Evolutionary conservation across 129 eudicot species (phyloP), one percentile per base, ranked within the genome.

Genomic region (Rutidosis leptorrhynchoides): DNA sequence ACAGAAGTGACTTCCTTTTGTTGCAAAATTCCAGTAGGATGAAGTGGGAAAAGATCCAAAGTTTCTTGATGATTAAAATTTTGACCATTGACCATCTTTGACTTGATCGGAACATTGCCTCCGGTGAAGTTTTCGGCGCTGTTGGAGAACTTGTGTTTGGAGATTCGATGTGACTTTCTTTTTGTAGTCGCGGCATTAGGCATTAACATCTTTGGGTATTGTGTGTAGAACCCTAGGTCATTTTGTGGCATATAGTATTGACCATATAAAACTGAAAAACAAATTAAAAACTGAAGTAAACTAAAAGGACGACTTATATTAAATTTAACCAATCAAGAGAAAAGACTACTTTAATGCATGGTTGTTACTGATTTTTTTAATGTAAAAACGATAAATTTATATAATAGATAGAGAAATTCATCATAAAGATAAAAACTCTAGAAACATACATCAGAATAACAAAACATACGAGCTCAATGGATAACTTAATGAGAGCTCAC

Each of bases 211-310:
- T 65, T 88, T 33, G 82, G 82, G 57, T 76, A 75, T 7, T 70
- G 82, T 7, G 78, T 78, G 62, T 75, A 79, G 67, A 81, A 79
- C 70, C 83, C 84, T 65, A 77, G 9, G 27, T 84, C 83, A 43
- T 22, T 53, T 58, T 75, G 79, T 35, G 84, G 84, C 17, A 84
- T n/a, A 71, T 69, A 85, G 70, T 66, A 82, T 75, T 84, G 84
- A 66, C 76, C 79, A 79, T 83, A 85, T 32, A 85, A 68, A 42
- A 84, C 90, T 84, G 79, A 5, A 76, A 35, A 42, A 22, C 32
- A 59, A 19, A 48, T 10, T 48, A 61, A 0, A 15, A n/a, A 49
- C n/a, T 24, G 16, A 53, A 52, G 33, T 28, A 22, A 62, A 26
- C 33, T 58, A 54, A 61, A 64, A 65, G 61, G 60, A 57, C 61